These are phyloP conservation scores for Candida dajiaensis DNA, from an alignment of 805 yeast genomes.

Conservation along the genomic window DNA sequence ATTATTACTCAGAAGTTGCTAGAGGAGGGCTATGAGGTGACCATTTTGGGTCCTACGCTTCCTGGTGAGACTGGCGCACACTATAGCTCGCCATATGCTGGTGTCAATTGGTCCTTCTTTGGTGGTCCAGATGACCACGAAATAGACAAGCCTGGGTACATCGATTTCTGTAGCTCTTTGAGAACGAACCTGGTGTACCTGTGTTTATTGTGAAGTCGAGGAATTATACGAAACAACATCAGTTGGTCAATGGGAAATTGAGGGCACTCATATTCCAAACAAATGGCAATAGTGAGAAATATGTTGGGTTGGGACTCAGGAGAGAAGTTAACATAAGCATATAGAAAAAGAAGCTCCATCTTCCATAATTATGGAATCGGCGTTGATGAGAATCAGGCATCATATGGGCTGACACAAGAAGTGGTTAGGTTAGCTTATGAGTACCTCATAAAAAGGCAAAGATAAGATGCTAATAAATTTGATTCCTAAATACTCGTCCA, in stretches of 20 bases:
- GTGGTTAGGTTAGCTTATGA: neutral
- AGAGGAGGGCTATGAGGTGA: slow-evolving; percentile 32
- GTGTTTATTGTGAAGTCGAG: slow-evolving; percentile 21
- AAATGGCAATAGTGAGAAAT: slow-evolving; percentile 13
- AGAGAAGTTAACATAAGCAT: neutral
- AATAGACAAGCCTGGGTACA: slow-evolving; percentile 43
- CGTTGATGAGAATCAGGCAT: neutral
- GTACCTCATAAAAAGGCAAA: slow-evolving; percentile 13
- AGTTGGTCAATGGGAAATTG: slow-evolving; percentile 26
- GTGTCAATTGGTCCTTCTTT: slow-evolving; percentile 61
- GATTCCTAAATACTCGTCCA: neutral
- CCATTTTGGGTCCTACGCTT: slow-evolving; percentile 35
- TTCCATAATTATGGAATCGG: neutral
- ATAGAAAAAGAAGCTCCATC: neutral
- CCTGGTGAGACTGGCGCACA: slow-evolving; percentile 48
- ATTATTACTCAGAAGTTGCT: slow-evolving; percentile 39
- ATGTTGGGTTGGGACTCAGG: neutral
- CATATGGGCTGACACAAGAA: neutral
- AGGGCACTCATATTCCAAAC: slow-evolving; percentile 35
- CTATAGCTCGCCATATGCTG: slow-evolving; percentile 59
- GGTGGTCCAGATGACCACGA: slow-evolving; percentile 34
- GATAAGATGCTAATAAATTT: slow-evolving; percentile 3
- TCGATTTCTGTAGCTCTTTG: slow-evolving; percentile 38
- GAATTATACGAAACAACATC: slow-evolving; percentile 8
- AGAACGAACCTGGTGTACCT: slow-evolving; percentile 39